Evolutionary conservation across 306 rosid genomes (phyloP), one percentile per base, ranked within the genome.

Genomic region (Psophocarpus tetragonolobus): DNA sequence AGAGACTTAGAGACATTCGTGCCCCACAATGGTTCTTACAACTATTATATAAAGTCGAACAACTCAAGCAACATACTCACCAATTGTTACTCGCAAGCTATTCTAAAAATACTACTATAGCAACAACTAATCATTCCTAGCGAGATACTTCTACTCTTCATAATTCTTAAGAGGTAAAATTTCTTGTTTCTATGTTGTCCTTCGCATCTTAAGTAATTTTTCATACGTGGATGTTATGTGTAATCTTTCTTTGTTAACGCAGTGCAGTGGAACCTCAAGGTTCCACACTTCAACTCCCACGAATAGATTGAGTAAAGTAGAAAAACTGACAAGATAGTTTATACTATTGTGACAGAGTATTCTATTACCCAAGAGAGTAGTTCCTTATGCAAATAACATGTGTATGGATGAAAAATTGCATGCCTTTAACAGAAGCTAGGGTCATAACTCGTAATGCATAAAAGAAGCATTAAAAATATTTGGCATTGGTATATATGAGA

Each of bases 31-130:
- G 69, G 64, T 60, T 74, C 86, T 74, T 68, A 76, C 71, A 27
- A 58, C 84, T 41, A 78, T 67, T 91, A 91, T 95, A 92, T 84
- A 90, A 76, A 84, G 86, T 81, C 87, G 72, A 63, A 38, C 79
- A 74, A 85, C 60, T 71, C 86, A 48, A 75, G 65, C 66, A 76
- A 80, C 23, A 82, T 73, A 85, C 72, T 86, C 92, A 80, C 81
- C 88, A 81, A 33, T 85, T 83, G n/a, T 48, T 17, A 81, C 42
- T 64, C 8, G 15, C 77, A 72, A 82, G 65, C 47, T 17, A 35
- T 20, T 62, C 35, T 26, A 23, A 57, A 57, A 4, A 33, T n/a
- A 33, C 70, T 63, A 35, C 27, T 63, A 17, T 36, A 63, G 17
- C 44, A 21, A 21, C 81, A 81, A 23, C 38, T 58, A 60, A 57